phyloP scores from a whole-genome alignment of 2,329 filamentous ascomycete genomes.

The Mycosphaerella sp. region DNA sequence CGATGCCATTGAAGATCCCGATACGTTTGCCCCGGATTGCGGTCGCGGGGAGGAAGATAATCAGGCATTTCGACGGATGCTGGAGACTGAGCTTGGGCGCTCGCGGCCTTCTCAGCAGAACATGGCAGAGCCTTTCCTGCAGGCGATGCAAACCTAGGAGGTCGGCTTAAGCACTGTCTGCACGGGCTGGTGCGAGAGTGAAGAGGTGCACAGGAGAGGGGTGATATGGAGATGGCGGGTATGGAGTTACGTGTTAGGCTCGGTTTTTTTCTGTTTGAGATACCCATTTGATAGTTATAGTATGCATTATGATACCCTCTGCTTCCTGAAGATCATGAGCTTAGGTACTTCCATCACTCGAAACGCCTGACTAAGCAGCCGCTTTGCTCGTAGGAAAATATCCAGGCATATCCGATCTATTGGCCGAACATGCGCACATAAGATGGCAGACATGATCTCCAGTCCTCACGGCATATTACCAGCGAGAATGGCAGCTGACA shows the following conservation, averaged over 20 bases:
- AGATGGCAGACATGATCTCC: no score
- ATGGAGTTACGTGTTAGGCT: not conserved
- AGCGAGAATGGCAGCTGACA: slow-evolving; percentile 1
- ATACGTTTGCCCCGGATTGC: slow-evolving; percentile 5
- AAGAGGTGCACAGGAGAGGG: not conserved
- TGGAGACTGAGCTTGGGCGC: slow-evolving; percentile 1
- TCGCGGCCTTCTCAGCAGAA: not conserved
- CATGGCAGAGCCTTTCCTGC: not conserved
- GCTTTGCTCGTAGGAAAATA: no score
- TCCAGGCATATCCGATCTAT: no score
- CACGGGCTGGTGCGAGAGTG: not conserved
- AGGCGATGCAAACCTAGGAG: not conserved
- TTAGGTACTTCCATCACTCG: no score
- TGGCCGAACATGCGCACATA: no score
- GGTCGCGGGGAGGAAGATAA: not conserved
- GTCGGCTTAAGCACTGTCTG: not conserved
- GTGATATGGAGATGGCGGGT: not conserved
- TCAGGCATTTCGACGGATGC: slow-evolving; percentile 1
- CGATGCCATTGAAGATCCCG: slow-evolving; percentile 32
- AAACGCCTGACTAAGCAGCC: no score
- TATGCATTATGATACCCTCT: not conserved
- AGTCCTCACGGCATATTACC: not conserved
- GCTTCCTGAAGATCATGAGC: not conserved
- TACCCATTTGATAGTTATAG: slow-evolving; percentile 6
- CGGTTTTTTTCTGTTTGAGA: not conserved